Evolutionary conservation across 2,329 filamentous ascomycete species (phyloP).

Genomic region (Escovopsis weberi): DNA sequence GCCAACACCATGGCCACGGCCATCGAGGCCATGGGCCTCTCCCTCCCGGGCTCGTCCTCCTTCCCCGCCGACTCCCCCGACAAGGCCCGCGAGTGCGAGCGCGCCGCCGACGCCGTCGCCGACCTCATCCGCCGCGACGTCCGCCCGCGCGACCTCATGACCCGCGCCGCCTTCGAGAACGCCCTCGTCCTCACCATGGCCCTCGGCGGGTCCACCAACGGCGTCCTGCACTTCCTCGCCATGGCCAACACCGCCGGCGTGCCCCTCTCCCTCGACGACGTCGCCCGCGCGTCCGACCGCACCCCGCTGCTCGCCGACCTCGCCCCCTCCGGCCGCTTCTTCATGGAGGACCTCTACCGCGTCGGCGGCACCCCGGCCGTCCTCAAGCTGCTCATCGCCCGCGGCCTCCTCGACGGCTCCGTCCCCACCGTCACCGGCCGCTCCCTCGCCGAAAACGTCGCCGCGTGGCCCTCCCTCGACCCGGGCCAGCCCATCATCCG

Average conservation of each 20-base stretch:
- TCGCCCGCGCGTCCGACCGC: constrained; percentile 67
- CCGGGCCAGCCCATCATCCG: constrained; percentile 80
- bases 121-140: constrained; percentile 73
- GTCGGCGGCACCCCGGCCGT: constrained; percentile 77
- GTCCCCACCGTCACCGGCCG: constrained; percentile 75
- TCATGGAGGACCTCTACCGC: constrained; percentile 78
- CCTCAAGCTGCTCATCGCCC: constrained; percentile 70
- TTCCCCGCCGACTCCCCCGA: constrained; percentile 68
- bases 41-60: constrained; percentile 69
- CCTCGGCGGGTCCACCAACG: constrained; percentile 81
- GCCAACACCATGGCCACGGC: constrained; percentile 85
- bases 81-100: constrained; percentile 77
- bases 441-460: constrained; percentile 70
- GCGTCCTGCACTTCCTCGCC: constrained; percentile 75
- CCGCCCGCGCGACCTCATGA: constrained; percentile 65
- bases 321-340: constrained; percentile 68
- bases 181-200: constrained; percentile 84
- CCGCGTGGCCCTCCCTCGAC: constrained; percentile 59
- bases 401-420: constrained; percentile 58
- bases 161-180: constrained; percentile 71
- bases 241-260: constrained; percentile 81
- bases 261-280: constrained; percentile 62
- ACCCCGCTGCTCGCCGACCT: constrained; percentile 79
- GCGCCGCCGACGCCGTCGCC: constrained; percentile 63
- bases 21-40: constrained; percentile 80